Percentiles rank a stretch among this genome's conserved stretches.
These are phyloP conservation scores for Parascedosporium putredinis DNA, from an alignment of 2,329 filamentous ascomycete genomes.

Conservation along the genomic window DNA sequence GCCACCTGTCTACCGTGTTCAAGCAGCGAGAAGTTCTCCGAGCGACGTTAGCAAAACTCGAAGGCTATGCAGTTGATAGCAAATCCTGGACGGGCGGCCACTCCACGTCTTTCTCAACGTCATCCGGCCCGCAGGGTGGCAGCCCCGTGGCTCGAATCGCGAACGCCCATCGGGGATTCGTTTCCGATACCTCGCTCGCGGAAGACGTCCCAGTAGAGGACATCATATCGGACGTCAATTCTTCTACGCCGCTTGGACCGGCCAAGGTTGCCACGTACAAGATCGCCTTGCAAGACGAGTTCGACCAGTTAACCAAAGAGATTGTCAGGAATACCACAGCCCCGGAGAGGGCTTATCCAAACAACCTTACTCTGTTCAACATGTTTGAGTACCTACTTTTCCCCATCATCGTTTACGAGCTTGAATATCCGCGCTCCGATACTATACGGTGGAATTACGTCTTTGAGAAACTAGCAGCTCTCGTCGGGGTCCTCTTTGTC, in stretches of 20 bases:
- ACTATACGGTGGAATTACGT: constrained; percentile 66
- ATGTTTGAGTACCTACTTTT: constrained; percentile 65
- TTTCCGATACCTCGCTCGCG: constrained; percentile 13
- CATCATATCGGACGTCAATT: constrained; percentile 52
- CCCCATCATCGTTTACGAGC: constrained; percentile 69
- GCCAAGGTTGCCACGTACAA: constrained; percentile 55
- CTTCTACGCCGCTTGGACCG: constrained; percentile 45
- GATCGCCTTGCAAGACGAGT: constrained; percentile 55
- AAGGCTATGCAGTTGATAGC: constrained; percentile 18
- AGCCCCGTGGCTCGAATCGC: constrained; percentile 14
- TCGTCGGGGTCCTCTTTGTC: constrained; percentile 62
- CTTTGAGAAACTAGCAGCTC: constrained; percentile 58
- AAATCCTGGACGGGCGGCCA: neutral
- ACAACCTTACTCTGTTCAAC: constrained; percentile 55
- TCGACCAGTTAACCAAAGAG: constrained; percentile 54
- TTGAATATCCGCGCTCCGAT: constrained; percentile 62
- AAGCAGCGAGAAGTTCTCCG: constrained; percentile 35
- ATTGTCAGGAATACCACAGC: constrained; percentile 51
- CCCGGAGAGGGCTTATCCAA: constrained; percentile 47
- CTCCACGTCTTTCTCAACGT: neutral
- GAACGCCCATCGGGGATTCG: constrained; percentile 11
- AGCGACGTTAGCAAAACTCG: constrained; percentile 44
- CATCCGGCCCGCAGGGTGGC: neutral
- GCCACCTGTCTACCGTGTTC: constrained; percentile 54
- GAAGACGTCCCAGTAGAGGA: constrained; percentile 45